Percentiles rank a stretch among this genome's conserved stretches.
Conservation (phyloP, 2,329 filamentous ascomycete species). For the Cordyceps pruinosa region DNA sequence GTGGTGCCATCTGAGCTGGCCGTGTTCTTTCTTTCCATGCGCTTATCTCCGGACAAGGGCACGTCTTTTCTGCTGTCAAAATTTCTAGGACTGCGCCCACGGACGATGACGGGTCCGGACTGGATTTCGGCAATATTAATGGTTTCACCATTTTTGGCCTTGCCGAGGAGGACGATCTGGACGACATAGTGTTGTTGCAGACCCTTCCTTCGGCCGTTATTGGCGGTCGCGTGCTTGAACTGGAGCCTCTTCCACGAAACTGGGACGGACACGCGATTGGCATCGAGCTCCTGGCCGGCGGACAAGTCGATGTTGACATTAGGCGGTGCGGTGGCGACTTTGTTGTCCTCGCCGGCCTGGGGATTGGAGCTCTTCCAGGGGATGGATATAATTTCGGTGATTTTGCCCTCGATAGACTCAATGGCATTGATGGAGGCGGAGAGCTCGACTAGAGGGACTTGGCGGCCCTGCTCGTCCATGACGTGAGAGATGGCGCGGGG, state of each 20-base stretch:
- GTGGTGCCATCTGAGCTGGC: conserved; percentile 26
- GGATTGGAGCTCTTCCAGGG: conserved; percentile 81
- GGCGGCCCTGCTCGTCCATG: conserved; percentile 66
- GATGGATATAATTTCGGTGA: conserved; percentile 91
- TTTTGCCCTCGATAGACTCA: conserved; percentile 87
- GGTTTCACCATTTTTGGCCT: conserved; percentile 59
- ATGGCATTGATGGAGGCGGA: conserved; percentile 77
- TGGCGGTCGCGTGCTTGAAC: conserved; percentile 93
- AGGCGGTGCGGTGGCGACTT: conserved; percentile 44
- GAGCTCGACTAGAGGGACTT: conserved; percentile 69
- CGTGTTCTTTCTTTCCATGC: conserved; percentile 39
- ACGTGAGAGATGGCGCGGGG: conserved; percentile 66
- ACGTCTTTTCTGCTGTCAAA: conserved; percentile 88
- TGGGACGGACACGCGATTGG: conserved; percentile 70
- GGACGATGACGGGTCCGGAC: conserved; percentile 90
- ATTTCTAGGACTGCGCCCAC: conserved; percentile 85
- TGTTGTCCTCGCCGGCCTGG: conserved; percentile 43
- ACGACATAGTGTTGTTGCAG: conserved; percentile 93
- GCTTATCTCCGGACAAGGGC: conserved; percentile 56
- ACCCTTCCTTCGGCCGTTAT: conserved; percentile 90
- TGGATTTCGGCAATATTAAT: conserved; percentile 75
- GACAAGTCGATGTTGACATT: conserved; percentile 48
- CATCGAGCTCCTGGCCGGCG: conserved; percentile 64
- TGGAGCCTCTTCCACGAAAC: conserved; percentile 92
- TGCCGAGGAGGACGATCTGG: conserved; percentile 74